These are phyloP conservation scores for Pelargonium fulgidum DNA, from an alignment of 441 rosid genomes.

Conservation along the genomic window DNA sequence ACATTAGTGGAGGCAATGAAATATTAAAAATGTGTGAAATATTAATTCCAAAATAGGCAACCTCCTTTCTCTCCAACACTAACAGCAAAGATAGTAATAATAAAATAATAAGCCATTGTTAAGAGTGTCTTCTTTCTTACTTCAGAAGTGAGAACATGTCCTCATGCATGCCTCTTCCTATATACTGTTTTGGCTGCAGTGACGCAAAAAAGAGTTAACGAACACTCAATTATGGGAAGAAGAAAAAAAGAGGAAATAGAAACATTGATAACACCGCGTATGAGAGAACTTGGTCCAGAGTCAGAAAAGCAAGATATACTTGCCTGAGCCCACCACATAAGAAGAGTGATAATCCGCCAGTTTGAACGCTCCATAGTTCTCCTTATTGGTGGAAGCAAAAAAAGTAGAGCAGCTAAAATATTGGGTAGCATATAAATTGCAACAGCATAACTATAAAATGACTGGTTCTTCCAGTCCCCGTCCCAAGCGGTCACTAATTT, in stretches of 20 bases:
- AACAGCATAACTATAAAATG: constrained; percentile 67
- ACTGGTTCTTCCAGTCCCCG: constrained; percentile 55
- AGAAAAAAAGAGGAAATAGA: neutral
- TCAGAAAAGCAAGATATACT: constrained; percentile 34
- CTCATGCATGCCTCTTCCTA: constrained; percentile 99
- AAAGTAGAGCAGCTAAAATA: constrained; percentile 62
- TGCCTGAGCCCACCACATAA: constrained; percentile 99
- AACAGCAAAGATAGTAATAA: neutral
- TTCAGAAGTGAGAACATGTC: constrained; percentile 71
- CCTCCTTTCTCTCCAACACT: neutral
- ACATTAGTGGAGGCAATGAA: neutral
- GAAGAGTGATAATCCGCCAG: constrained; percentile 54
- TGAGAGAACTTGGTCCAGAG: neutral
- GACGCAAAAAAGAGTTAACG: neutral
- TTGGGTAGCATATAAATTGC: constrained; percentile 82
- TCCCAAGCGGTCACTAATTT: constrained; percentile 65
- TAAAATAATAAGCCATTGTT: neutral
- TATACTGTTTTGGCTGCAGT: constrained; percentile 75
- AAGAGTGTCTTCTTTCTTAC: constrained; percentile 41
- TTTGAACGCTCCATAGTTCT: constrained; percentile 86
- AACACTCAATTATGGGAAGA: constrained; percentile 11
- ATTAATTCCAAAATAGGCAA: neutral
- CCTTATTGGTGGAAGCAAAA: constrained; percentile 74
- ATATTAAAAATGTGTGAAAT: neutral
- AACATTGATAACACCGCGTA: neutral